Percentiles rank a stretch among this genome's conserved stretches.
Evolutionary conservation across 169 alveolate species (phyloP).

Genomic region (Eimeria tenella): DNA sequence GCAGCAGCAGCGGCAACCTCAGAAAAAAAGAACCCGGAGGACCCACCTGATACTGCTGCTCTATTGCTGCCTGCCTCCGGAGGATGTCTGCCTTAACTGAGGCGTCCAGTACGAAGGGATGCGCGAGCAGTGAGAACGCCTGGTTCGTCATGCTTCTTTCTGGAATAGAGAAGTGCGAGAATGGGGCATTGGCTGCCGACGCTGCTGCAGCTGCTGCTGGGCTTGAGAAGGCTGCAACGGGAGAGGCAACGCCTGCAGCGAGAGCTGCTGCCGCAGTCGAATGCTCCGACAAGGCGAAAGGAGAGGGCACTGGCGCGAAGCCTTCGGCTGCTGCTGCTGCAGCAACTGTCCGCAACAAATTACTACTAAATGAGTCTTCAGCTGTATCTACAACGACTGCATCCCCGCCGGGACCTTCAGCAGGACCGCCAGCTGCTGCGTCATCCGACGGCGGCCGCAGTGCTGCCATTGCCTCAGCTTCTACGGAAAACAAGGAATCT

Average conservation of each 20-base stretch:
- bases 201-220: constrained; percentile 26
- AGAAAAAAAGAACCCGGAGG: neutral
- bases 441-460: neutral
- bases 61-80: constrained; percentile 29
- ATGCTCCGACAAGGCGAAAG: neutral
- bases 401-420: neutral
- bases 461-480: neutral
- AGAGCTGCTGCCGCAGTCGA: neutral
- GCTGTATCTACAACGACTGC: neutral
- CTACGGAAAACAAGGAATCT: neutral
- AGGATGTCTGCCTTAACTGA: constrained; percentile 51
- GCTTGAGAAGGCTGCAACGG: constrained; percentile 3
- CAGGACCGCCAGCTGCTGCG: neutral
- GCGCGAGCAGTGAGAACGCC: constrained; percentile 51
- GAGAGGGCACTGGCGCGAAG: neutral
- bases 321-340: neutral
- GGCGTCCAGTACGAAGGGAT: constrained; percentile 64
- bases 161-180: neutral
- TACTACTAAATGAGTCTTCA: neutral
- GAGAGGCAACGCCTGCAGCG: neutral
- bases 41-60: constrained; percentile 53
- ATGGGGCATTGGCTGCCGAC: neutral
- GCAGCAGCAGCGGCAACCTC: neutral
- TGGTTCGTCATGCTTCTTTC: neutral
- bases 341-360: neutral